Base-by-base conservation (phyloP, 179 eudicot species). In the Drosera spatulata region DNA sequence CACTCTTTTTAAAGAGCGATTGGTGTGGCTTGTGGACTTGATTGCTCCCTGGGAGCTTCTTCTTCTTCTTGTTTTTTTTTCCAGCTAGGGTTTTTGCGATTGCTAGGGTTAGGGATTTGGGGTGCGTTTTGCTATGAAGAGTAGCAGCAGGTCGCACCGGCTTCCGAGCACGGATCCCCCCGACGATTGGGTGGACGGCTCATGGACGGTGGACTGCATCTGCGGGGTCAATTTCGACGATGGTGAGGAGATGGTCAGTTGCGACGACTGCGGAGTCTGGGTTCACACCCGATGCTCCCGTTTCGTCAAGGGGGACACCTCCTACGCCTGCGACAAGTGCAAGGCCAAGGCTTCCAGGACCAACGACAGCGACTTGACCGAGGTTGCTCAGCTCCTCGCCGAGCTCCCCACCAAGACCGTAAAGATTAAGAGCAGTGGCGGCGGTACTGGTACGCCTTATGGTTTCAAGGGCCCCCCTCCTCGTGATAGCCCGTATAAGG, bases 261-360 rank as follows among this genome's bases (percentile, higher is more conserved):
- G 99, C 33, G 99, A 93, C 33, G 94, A 82, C 73, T 93, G 99
- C 40, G 95, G 95, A 3, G 99, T 93, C 15, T 93, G 99, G 99
- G 97, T 90, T 61, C 99, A 93, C 73, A 93, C 99, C 0, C 79
- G 97, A 39, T 93, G 99, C 62, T 80, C 87, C 4, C 86, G 85
- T 4, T 93, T 71, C 66, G 93, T 81, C 38, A 85, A 80, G 74
- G 80, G 87, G 1, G 94, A 85, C 67, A 89, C 86, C 47, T 85
- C 83, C 0, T 93, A 89, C 55, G 81, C 88, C 50, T 93, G 99
- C 52, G 84, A 93, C 55, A 93, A 86, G 62, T 93, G 99, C 71
- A 93, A 89, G 76, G 69, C 39, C 47, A 82, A 69, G 66, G 67
- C 56, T 53, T 71, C 12, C 54, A 71, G 75, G 66, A 81, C 50